Evolutionary conservation across 371 early-diverging fungal genomes (phyloP).

Genomic region (Gilbertella persicaria): DNA sequence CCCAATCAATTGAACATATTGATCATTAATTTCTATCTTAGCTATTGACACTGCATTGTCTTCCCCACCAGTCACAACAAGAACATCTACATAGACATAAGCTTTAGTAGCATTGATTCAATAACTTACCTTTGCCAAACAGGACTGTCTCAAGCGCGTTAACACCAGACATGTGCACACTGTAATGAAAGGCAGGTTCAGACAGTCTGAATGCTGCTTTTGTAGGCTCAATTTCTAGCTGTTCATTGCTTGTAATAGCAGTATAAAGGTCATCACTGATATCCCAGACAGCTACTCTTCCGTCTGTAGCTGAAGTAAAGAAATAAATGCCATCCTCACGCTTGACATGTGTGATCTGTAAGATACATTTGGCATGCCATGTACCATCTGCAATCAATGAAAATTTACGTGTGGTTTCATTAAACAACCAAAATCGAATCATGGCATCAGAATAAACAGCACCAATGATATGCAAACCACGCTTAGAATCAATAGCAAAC

Average conservation of each 20-base stretch:
- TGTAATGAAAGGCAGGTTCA: slow-evolving; percentile 33
- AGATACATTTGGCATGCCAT: slow-evolving; percentile 61
- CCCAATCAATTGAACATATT: slow-evolving; percentile 9
- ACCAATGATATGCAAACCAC: slow-evolving; percentile 55
- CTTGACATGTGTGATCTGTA: slow-evolving; percentile 51
- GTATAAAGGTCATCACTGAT: slow-evolving; percentile 33
- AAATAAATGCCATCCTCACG: slow-evolving; percentile 45
- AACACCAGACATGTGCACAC: slow-evolving; percentile 58
- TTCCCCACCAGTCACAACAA: slow-evolving; percentile 60
- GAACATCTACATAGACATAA: slow-evolving; percentile 23
- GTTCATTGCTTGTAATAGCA: slow-evolving; percentile 15
- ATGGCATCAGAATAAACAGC: slow-evolving; percentile 63
- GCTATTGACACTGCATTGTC: slow-evolving; percentile 57
- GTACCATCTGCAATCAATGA: slow-evolving; percentile 54
- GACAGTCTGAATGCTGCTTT: slow-evolving; percentile 31
- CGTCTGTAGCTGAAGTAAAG: slow-evolving; percentile 63
- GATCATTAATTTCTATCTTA: slow-evolving; percentile 10
- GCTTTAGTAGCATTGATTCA: too few species aligned
- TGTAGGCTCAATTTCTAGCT: slow-evolving; percentile 34
- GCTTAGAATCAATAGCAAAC: slow-evolving; percentile 28
- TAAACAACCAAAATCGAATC: slow-evolving; percentile 62
- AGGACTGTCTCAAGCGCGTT: slow-evolving; percentile 45
- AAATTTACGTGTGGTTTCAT: slow-evolving; percentile 51
- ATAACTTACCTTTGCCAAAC: neutral
- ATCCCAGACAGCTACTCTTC: slow-evolving; percentile 61